Base-by-base conservation (phyloP, 176 grass and related monocot species). In the Typha latifolia region DNA sequence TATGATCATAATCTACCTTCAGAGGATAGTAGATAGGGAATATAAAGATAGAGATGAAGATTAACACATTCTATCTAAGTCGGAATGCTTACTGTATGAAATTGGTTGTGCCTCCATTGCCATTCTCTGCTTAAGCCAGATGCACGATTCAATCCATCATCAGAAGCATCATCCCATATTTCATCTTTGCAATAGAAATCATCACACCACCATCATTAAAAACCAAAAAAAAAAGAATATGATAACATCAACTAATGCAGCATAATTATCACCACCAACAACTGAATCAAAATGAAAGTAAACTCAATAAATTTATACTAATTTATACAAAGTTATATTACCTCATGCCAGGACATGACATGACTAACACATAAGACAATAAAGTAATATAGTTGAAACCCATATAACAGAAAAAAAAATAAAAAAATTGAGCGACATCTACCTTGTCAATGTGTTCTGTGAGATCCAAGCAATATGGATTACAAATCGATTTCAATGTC, bases 71-170 rank as follows among this genome's bases (percentile, higher is more conserved):
- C 47, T 48, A 37, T 80, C 47, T 48, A 37, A 52, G 55, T 43
- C 37, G 10, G 37, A 9, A 43, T 10, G 9, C 8, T 78, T 84
- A 92, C 88, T 47, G 82, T 97, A 47, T 90, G 67, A 82, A 92
- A 84, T 67, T 64, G 73, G 27, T 71, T 79, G n/a, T 86, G 59
- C 66, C 85, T 75, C 69, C 72, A 73, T 61, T 32, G 31, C 85
- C 85, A 85, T 75, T 96, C 92, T 75, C 72, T 83, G 68, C 79
- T 84, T 14, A 96, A 77, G n/a, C 43, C 78, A n/a, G 57, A 66
- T 32, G 6, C 57, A 63, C 48, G 50, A 61, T 48, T 67, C 3
- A 26, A 71, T 56, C 72, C 74, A 5, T 47, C 53, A 70, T 80
- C 81, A 75, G 68, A 82, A 79, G 11, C 65, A 66, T 86, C 87